Percentiles rank a stretch among this genome's conserved stretches.
Conservation (phyloP, 768 basidiomycete species). For the Hemileccinum impolitum region DNA sequence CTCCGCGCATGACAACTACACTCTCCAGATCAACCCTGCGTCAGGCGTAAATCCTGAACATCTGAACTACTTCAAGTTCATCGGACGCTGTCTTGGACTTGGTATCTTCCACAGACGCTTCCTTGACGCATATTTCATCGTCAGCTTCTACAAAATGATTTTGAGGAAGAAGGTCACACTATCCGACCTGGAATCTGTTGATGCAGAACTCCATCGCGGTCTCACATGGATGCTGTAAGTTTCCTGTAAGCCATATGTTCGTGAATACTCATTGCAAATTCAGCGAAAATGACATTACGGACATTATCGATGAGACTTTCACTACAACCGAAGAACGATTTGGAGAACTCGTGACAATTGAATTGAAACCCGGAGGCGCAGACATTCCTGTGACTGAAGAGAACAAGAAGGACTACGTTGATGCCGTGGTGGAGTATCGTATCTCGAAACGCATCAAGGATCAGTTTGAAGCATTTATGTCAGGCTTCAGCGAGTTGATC, state of each 20-base stretch:
- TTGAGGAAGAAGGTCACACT: conserved; percentile 95
- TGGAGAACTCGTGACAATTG: conserved; percentile 96
- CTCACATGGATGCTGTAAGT: conserved; percentile 98
- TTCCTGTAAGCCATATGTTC: conserved; percentile 10
- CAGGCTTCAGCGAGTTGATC: conserved; percentile 99
- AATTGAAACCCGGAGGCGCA: conserved; percentile 85
- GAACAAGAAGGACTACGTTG: conserved; percentile 99
- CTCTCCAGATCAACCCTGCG: conserved; percentile 97
- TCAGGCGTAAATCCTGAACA: conserved; percentile 99
- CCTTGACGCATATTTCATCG: conserved; percentile 98
- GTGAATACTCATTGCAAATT: conserved; percentile 8
- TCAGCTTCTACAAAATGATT: conserved; percentile 99
- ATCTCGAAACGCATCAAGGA: conserved; percentile 97
- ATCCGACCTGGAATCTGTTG: conserved; percentile 93
- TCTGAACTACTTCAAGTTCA: conserved; percentile 99
- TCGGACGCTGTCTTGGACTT: conserved; percentile 90
- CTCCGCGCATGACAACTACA: conserved; percentile 99
- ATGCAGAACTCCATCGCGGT: conserved; percentile 90
- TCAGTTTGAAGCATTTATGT: conserved; percentile 99
- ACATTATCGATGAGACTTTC: conserved; percentile 97
- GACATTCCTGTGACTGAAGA: conserved; percentile 90
- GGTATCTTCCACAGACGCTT: conserved; percentile 99
- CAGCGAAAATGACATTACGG: conserved; percentile 97
- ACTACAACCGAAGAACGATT: conserved; percentile 97
- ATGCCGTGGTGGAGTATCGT: conserved; percentile 91